Percentiles rank a stretch among this genome's conserved stretches.
phyloP scores from a whole-genome alignment of 1,284 basidiomycete genomes.

The Sphagnurus paluster region DNA sequence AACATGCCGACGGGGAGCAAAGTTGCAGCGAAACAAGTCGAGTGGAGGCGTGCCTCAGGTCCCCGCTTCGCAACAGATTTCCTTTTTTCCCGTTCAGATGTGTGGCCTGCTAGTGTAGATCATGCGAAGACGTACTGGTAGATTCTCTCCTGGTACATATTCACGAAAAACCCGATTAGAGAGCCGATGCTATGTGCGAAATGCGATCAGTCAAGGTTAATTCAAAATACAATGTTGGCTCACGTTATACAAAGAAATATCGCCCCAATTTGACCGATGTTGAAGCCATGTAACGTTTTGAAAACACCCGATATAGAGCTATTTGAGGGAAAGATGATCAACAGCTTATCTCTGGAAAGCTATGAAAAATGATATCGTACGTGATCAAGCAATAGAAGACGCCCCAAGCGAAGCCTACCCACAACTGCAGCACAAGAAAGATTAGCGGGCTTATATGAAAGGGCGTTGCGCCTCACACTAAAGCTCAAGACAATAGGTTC shows the following conservation, averaged over 20 bases:
- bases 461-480: constrained; percentile 46
- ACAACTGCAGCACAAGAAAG: constrained; percentile 48
- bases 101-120: neutral
- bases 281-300: constrained; percentile 62
- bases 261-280: constrained; percentile 60
- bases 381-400: constrained; percentile 71
- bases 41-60: constrained; percentile 75
- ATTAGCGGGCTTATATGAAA: neutral
- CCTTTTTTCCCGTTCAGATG: constrained; percentile 30
- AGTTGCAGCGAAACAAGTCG: constrained; percentile 63
- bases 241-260: constrained; percentile 63
- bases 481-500: constrained; percentile 79
- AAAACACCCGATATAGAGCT: constrained; percentile 69
- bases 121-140: constrained; percentile 48
- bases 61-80: constrained; percentile 55
- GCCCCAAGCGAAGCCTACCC: constrained; percentile 80
- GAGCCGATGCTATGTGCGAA: constrained; percentile 54
- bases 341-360: neutral
- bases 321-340: neutral
- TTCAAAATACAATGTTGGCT: constrained; percentile 23
- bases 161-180: constrained; percentile 54
- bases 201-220: neutral
- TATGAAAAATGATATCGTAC: constrained; percentile 30
- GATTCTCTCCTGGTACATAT: constrained; percentile 65
- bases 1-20: constrained; percentile 66